These are phyloP conservation scores for Gracilaria gracilis DNA, from an alignment of 23 red algal genomes.

Conservation along the genomic window DNA sequence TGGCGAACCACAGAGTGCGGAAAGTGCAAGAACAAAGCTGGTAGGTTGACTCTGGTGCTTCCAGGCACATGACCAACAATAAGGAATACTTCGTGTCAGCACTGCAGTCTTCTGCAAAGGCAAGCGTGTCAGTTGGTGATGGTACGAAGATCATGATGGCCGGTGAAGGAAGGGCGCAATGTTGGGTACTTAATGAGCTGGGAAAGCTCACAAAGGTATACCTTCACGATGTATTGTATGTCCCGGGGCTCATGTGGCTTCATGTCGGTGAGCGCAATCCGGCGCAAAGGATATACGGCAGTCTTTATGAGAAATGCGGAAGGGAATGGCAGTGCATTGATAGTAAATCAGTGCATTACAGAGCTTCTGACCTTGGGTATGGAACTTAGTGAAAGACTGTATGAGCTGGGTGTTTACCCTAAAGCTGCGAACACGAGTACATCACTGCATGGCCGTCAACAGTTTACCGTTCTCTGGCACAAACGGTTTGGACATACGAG, in stretches of 20 bases:
- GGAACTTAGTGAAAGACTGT: background rate
- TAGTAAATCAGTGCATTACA: background rate
- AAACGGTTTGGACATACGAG: too few relatives aligned
- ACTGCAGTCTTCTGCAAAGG: background rate
- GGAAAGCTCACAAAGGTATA: background rate
- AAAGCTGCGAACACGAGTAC: too few relatives aligned
- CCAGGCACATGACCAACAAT: background rate
- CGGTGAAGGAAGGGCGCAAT: background rate
- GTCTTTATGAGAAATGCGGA: background rate
- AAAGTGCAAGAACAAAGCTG: too few relatives aligned
- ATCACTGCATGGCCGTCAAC: too few relatives aligned
- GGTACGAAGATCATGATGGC: background rate
- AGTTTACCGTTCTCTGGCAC: too few relatives aligned
- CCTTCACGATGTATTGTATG: background rate
- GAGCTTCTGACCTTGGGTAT: background rate
- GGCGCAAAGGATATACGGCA: background rate
- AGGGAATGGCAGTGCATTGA: background rate
- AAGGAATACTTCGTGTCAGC: background rate
- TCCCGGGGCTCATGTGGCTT: background rate
- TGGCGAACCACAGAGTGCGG: too few relatives aligned
- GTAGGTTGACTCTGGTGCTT: background rate
- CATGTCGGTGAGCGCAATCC: background rate
- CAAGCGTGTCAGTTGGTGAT: background rate
- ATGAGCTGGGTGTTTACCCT: background rate
- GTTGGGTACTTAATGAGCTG: too few relatives aligned